phyloP scores from a whole-genome alignment of 2,329 filamentous ascomycete genomes.

The Thelonectria rubi region DNA sequence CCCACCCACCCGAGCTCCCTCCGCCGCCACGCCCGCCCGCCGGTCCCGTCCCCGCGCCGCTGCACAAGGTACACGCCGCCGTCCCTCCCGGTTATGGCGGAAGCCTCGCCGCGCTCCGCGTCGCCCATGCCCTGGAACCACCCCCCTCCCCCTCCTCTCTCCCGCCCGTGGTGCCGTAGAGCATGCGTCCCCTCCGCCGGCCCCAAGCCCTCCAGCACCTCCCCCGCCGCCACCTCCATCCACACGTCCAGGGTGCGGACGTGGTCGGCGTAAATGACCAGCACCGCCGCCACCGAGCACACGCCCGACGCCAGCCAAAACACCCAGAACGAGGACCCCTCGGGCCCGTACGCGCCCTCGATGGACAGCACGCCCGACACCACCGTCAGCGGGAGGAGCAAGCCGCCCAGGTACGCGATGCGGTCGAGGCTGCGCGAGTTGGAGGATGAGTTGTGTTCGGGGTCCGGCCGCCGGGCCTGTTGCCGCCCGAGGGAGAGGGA shows the following conservation, averaged over 20 bases:
- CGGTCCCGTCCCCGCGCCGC: slow-evolving; percentile 39
- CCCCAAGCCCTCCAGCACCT: slow-evolving; percentile 41
- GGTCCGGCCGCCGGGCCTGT: neutral
- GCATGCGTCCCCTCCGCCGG: slow-evolving; percentile 3
- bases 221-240: slow-evolving; percentile 51
- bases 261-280: slow-evolving; percentile 59
- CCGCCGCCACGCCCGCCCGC: slow-evolving; percentile 52
- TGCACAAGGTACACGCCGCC: slow-evolving; percentile 45
- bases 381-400: slow-evolving; percentile 58
- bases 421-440: slow-evolving; percentile 56
- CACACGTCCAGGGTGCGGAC: slow-evolving; percentile 57
- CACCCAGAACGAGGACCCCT: slow-evolving; percentile 55
- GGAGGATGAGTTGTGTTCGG: slow-evolving; percentile 25
- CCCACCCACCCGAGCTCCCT: slow-evolving; percentile 58
- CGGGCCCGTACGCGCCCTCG: slow-evolving; percentile 55
- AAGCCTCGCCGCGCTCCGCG: slow-evolving; percentile 43
- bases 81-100: slow-evolving; percentile 37
- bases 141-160: slow-evolving; percentile 45
- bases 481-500: slow-evolving; percentile 19
- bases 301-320: slow-evolving; percentile 58
- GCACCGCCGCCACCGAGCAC: slow-evolving; percentile 49
- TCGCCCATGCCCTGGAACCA: slow-evolving; percentile 46
- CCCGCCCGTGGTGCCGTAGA: slow-evolving; percentile 11
- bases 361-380: slow-evolving; percentile 60
- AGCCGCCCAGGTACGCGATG: slow-evolving; percentile 59